Evolutionary conservation across 75 land plant genomes (phyloP).

Genomic region (Ceratopteris richardii): DNA sequence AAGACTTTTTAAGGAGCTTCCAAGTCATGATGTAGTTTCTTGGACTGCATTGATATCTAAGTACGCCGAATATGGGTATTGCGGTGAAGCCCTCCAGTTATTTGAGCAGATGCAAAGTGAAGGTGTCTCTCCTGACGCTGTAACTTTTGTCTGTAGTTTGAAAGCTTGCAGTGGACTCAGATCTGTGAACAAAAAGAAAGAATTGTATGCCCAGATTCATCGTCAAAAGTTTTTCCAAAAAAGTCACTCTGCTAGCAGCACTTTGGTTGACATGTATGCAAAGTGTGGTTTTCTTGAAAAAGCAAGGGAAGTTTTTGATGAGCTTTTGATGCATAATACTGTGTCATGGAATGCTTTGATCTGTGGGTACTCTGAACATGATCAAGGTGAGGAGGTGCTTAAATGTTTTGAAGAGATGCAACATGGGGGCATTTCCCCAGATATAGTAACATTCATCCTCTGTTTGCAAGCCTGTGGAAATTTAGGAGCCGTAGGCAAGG

Average conservation of each 20-base stretch:
- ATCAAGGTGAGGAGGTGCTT: conserved; percentile 2
- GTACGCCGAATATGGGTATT: not conserved
- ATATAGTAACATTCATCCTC: not conserved
- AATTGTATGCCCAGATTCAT: not conserved
- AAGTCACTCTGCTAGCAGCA: not conserved
- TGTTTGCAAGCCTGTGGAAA: conserved; percentile 1
- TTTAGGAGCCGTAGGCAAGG: no score
- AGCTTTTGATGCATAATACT: not conserved
- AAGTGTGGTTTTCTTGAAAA: conserved; percentile 9
- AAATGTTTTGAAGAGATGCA: not conserved
- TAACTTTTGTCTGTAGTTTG: not conserved
- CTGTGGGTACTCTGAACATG: conserved; percentile 3
- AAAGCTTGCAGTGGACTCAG: not conserved
- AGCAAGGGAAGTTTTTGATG: conserved; percentile 1
- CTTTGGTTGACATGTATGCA: conserved; percentile 17
- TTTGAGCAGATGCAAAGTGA: not conserved
- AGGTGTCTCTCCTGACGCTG: not conserved
- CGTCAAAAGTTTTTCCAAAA: not conserved
- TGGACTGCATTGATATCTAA: not conserved
- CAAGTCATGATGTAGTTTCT: not conserved
- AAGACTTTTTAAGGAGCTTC: not conserved
- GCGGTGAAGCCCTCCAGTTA: not conserved
- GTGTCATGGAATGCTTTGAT: conserved; percentile 11
- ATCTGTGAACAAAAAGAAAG: not conserved
- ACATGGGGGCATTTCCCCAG: not conserved